phyloP scores from a whole-genome alignment of 2,329 filamentous ascomycete species.

The Trichoderma sp. region DNA sequence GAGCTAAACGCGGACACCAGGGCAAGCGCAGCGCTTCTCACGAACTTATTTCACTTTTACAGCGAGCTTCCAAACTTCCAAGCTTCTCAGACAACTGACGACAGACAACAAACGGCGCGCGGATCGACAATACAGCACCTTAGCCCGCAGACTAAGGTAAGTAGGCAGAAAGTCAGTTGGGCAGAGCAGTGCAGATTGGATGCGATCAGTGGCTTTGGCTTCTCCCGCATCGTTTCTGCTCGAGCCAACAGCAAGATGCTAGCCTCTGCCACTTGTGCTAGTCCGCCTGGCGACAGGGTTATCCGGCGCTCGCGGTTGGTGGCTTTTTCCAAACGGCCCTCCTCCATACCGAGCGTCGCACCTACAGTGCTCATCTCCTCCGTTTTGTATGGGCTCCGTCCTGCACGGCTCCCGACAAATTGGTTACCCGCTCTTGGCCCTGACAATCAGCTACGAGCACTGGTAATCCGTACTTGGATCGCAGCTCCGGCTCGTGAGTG shows the following conservation, averaged over 20 bases:
- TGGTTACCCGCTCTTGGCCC: conserved; percentile 12
- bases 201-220: neutral
- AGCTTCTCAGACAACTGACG: neutral
- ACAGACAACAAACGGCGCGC: neutral
- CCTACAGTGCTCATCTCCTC: conserved; percentile 14
- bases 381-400: neutral
- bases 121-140: neutral
- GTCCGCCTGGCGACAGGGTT: conserved; percentile 2
- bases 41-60: neutral
- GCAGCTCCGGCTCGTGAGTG: neutral
- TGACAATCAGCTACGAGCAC: conserved; percentile 12
- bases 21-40: conserved; percentile 3
- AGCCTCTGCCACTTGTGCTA: neutral
- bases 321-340: conserved; percentile 14
- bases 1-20: conserved; percentile 11
- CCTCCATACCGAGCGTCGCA: conserved; percentile 14
- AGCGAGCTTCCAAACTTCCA: neutral
- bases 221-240: neutral
- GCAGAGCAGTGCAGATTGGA: neutral
- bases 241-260: neutral
- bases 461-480: neutral
- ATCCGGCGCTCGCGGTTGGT: conserved; percentile 14
- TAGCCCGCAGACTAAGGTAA: neutral
- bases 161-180: neutral
- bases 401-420: conserved; percentile 13